phyloP scores from a whole-genome alignment of 192 early-diverging fungal species.

The Haplosporangium gracile region DNA sequence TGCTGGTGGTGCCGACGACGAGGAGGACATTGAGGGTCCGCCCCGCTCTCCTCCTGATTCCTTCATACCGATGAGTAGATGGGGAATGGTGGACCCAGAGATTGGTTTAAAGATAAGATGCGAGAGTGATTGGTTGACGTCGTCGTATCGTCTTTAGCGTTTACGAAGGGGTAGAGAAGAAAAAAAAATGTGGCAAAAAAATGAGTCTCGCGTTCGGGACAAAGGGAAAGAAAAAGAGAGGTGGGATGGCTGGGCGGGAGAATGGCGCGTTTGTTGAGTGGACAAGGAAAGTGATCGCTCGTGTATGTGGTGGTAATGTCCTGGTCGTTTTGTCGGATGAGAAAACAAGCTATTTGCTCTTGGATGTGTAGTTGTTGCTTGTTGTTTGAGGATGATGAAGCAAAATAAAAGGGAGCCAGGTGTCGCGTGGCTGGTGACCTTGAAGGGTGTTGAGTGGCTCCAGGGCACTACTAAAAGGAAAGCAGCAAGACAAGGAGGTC shows the following conservation, averaged over 20 bases:
- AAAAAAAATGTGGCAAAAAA: not conserved
- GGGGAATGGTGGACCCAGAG: not conserved
- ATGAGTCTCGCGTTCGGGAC: not conserved
- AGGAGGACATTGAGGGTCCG: conserved; percentile 9
- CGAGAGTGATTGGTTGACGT: not conserved
- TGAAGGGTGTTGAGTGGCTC: not conserved
- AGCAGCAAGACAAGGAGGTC: not conserved
- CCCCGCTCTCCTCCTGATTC: conserved; percentile 25
- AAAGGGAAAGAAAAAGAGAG: not conserved
- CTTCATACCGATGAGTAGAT: conserved; percentile 9
- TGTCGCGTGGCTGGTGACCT: conserved; percentile 8
- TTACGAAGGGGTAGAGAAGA: not conserved
- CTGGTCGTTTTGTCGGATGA: not conserved
- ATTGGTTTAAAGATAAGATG: not conserved
- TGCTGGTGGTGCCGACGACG: not conserved
- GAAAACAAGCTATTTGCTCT: not conserved
- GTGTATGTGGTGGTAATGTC: not conserved
- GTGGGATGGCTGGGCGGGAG: not conserved
- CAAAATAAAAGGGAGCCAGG: not conserved
- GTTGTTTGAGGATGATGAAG: not conserved
- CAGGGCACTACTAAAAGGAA: not conserved
- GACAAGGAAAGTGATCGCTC: not conserved
- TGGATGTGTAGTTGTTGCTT: not conserved
- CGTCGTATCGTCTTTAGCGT: not conserved
- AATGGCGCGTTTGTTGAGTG: not conserved